Evolutionary conservation across 257 asterid genomes (phyloP).

Genomic region (Penstemon barbatus): DNA sequence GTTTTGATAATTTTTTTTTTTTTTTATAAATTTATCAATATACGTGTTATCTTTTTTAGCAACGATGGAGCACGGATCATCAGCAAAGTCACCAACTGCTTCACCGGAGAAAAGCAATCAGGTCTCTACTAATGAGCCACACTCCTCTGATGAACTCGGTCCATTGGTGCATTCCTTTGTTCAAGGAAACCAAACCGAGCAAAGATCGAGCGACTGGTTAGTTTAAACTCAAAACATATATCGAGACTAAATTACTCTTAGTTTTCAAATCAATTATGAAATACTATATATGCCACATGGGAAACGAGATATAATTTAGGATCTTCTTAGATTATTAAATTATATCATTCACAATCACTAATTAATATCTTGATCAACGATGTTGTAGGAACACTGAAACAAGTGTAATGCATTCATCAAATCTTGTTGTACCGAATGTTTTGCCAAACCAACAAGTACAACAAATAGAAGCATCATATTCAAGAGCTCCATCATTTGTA

Average conservation of each 20-base stretch:
- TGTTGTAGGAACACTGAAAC: conserved; percentile 12
- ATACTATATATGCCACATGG: no score
- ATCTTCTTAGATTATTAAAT: no score
- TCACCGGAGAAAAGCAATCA: background rate
- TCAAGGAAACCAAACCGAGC: background rate
- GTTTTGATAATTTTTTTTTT: no score
- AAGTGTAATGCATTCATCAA: conserved; percentile 3
- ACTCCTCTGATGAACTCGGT: background rate
- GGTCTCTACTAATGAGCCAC: background rate
- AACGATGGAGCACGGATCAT: background rate
- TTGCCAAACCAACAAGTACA: conserved; percentile 4
- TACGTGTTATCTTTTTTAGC: background rate
- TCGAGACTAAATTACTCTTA: background rate
- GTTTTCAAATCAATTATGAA: background rate
- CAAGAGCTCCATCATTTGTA: conserved; percentile 23
- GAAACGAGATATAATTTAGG: no score
- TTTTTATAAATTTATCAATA: no score
- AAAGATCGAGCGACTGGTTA: background rate
- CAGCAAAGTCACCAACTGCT: background rate
- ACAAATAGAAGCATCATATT: conserved; percentile 6
- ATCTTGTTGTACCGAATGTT: conserved; percentile 8
- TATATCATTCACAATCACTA: background rate
- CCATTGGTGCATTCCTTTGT: background rate
- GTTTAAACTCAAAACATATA: background rate
- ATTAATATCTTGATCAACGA: background rate